Evolutionary conservation across 805 yeast genomes (phyloP), one percentile per base, ranked within the genome.

Genomic region (Metschnikowia chrysomelidarum): DNA sequence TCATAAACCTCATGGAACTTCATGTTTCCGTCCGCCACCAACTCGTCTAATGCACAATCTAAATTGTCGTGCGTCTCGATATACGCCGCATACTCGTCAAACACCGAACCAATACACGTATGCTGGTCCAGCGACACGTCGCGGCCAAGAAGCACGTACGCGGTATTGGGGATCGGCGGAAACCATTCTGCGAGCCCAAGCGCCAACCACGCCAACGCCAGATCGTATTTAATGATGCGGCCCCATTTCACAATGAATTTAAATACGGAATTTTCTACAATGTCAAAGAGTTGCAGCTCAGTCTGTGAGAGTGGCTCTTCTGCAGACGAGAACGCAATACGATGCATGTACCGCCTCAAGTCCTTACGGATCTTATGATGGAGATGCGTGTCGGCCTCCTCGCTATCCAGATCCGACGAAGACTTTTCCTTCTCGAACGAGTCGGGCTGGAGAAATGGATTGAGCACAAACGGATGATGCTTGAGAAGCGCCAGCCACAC

Each of bases 141-240:
- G 39, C 78, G 62, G 4, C 82, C 82, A 38, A 75, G 67, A 27
- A 78, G 54, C 2, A 78, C 81, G 65, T 71, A 74, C 12, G 69
- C 66, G 9, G 78, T 71, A 30, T 68, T 64, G 11, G 66, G 65
- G 24, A 77, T 59, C 1, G 85, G 87, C 5, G 94, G 89, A 20
- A 78, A 73, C 95, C 95, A 88, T 57, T 87, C 95, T 0, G 95
- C 91, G 28, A 89, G 62, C 8, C 87, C 88, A 20, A 87, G 61
- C 0, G 96, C 96, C 13, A 86, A 76, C 96, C 96, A 88, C 3
- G 91, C 73, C 50, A 88, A 68, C 0, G 94, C 89, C 27, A 82
- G 71, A 57, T 87, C 93, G 55, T 89, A 89, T 47, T 78, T 79
- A 35, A 86, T 75, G 38, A 80, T 69, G 24, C 70, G 67, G 5